These are phyloP conservation scores for Medicago ruthenica DNA, from an alignment of 306 rosid genomes.

Conservation along the genomic window DNA sequence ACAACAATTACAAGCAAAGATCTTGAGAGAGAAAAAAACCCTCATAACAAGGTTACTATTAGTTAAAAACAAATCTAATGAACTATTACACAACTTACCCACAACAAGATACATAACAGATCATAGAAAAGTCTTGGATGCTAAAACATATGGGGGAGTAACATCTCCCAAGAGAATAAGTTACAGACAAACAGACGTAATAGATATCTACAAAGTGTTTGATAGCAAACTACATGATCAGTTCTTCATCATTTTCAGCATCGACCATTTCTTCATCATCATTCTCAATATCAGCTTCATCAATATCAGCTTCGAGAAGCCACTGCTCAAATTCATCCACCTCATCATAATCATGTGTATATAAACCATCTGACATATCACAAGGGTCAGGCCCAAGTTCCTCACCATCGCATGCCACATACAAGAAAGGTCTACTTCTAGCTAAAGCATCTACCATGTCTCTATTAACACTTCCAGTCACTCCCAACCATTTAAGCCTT, in stretches of 20 bases:
- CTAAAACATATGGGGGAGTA: neutral
- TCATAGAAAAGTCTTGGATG: neutral
- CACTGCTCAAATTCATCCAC: conserved; percentile 85
- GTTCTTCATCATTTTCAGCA: conserved; percentile 60
- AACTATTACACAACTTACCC: neutral
- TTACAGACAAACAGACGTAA: neutral
- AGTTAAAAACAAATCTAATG: neutral
- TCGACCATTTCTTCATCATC: conserved; percentile 76
- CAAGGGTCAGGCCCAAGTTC: conserved; percentile 78
- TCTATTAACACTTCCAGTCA: conserved; percentile 77
- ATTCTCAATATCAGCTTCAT: conserved; percentile 33
- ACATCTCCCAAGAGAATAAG: neutral
- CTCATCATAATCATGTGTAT: conserved; percentile 71
- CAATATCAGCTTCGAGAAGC: conserved; percentile 70
- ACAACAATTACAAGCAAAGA: neutral
- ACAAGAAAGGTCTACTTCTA: conserved; percentile 81
- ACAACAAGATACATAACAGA: neutral
- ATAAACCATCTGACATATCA: conserved; percentile 58
- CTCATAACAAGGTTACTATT: neutral
- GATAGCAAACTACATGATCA: conserved; percentile 34
- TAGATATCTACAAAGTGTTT: conserved; percentile 14
- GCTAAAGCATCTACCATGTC: conserved; percentile 89
- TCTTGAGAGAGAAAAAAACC: neutral
- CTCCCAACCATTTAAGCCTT: conserved; percentile 91
- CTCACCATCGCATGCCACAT: conserved; percentile 81